These are phyloP conservation scores for Coriolopsis trogii DNA, from an alignment of 1,284 basidiomycete genomes.

Conservation along the genomic window DNA sequence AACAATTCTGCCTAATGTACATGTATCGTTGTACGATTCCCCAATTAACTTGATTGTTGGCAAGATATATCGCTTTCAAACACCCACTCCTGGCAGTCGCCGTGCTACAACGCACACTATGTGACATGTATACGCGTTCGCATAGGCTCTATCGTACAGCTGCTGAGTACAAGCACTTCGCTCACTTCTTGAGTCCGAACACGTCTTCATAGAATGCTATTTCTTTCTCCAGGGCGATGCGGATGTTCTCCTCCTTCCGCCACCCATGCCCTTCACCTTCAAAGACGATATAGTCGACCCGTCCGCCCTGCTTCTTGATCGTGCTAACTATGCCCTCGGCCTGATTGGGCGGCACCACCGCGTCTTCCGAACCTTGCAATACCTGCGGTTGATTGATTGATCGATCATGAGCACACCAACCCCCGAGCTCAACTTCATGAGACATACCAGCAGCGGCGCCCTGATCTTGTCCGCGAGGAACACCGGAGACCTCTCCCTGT, in stretches of 20 bases:
- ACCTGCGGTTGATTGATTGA: constrained; percentile 34
- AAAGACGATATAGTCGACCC: constrained; percentile 50
- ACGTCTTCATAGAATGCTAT: constrained; percentile 41
- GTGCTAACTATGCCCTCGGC: constrained; percentile 48
- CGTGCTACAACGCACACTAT: too few relatives aligned
- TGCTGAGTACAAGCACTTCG: too few relatives aligned
- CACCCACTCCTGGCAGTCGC: too few relatives aligned
- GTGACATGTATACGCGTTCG: too few relatives aligned
- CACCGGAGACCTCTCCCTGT: constrained; percentile 49
- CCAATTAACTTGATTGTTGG: too few relatives aligned
- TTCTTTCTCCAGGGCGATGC: constrained; percentile 45
- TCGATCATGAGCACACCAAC: neutral
- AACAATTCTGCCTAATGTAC: too few relatives aligned
- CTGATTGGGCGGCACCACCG: constrained; percentile 50
- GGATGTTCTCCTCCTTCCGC: constrained; percentile 48
- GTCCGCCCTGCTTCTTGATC: constrained; percentile 42
- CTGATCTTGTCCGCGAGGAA: constrained; percentile 48
- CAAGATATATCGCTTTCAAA: too few relatives aligned
- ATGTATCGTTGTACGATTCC: too few relatives aligned
- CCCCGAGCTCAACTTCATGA: too few relatives aligned
- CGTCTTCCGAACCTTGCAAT: constrained; percentile 52
- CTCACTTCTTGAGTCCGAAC: constrained; percentile 21
- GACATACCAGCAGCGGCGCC: constrained; percentile 49
- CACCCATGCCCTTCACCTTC: constrained; percentile 60
- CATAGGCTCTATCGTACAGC: too few relatives aligned